Evolutionary conservation across 306 rosid species (phyloP).

Genomic region (Oxytropis ochrocephala): DNA sequence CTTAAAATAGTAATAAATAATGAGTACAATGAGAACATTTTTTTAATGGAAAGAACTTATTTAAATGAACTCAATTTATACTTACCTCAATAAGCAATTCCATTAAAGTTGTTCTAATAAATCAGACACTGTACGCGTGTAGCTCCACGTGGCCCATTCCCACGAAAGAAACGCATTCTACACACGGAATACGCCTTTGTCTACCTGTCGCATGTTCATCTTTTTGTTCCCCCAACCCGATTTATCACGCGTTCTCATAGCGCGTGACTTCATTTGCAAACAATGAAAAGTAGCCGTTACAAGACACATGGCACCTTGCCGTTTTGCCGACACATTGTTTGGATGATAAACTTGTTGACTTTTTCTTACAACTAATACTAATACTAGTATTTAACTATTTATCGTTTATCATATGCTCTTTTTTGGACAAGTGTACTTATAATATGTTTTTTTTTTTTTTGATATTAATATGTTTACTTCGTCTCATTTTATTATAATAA

Average conservation of each 20-base stretch:
- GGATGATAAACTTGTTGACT: not conserved
- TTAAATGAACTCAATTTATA: too few relatives aligned
- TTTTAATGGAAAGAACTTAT: too few relatives aligned
- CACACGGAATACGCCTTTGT: constrained; percentile 21
- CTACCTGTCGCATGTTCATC: not conserved
- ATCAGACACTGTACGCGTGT: not conserved
- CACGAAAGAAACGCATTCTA: constrained; percentile 9
- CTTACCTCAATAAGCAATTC: too few relatives aligned
- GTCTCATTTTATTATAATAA: too few relatives aligned
- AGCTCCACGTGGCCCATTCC: not conserved
- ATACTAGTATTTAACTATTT: too few relatives aligned
- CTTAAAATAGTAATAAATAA: too few relatives aligned
- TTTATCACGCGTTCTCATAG: not conserved
- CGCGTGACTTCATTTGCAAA: constrained; percentile 3
- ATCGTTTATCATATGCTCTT: too few relatives aligned
- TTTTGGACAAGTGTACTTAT: too few relatives aligned
- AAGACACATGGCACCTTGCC: constrained; percentile 8
- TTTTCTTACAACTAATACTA: not conserved
- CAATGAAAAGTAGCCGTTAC: constrained; percentile 26
- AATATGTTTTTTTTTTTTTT: too few relatives aligned
- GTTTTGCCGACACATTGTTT: constrained; percentile 21
- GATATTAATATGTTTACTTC: too few relatives aligned
- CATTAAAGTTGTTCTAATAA: too few relatives aligned
- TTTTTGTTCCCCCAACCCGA: not conserved
- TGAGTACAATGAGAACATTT: too few relatives aligned